phyloP scores from a whole-genome alignment of 495 filamentous ascomycete species.

The Penicillium flavigenum region DNA sequence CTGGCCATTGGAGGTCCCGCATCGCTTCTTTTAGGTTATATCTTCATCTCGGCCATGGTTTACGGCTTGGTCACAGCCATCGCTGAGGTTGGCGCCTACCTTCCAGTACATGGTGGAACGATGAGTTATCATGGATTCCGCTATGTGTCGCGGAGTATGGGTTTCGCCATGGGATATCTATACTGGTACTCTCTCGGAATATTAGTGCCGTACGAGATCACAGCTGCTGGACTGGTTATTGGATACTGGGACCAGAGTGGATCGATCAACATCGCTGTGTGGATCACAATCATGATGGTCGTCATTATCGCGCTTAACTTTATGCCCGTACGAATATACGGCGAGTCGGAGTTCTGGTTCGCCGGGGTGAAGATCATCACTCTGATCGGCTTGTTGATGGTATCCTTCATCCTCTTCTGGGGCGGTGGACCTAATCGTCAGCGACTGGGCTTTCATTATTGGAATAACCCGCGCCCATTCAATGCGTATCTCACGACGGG shows the following conservation, averaged over 20 bases:
- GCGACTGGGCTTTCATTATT: constrained; percentile 69
- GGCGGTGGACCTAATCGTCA: constrained; percentile 65
- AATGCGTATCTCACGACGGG: constrained; percentile 37
- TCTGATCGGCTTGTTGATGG: constrained; percentile 65
- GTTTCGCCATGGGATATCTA: constrained; percentile 61
- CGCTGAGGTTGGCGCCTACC: constrained; percentile 64
- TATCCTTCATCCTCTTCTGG: constrained; percentile 69
- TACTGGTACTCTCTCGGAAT: constrained; percentile 67
- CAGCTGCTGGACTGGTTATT: constrained; percentile 69
- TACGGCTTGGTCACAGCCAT: constrained; percentile 62
- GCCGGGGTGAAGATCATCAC: constrained; percentile 76
- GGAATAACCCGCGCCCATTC: constrained; percentile 69
- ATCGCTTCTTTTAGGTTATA: constrained; percentile 64
- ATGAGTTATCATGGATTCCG: constrained; percentile 58
- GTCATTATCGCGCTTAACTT: constrained; percentile 65
- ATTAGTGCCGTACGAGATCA: constrained; percentile 64
- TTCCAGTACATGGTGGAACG: constrained; percentile 60
- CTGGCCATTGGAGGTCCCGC: constrained; percentile 60
- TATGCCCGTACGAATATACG: constrained; percentile 65
- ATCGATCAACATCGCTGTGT: constrained; percentile 51
- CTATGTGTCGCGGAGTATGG: constrained; percentile 61
- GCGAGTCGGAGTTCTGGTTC: constrained; percentile 74
- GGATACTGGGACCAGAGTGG: constrained; percentile 61
- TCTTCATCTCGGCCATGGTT: constrained; percentile 58
- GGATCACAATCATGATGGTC: constrained; percentile 72